Evolutionary conservation across 169 alveolate species (phyloP).

Genomic region (Plasmodium ovale): DNA sequence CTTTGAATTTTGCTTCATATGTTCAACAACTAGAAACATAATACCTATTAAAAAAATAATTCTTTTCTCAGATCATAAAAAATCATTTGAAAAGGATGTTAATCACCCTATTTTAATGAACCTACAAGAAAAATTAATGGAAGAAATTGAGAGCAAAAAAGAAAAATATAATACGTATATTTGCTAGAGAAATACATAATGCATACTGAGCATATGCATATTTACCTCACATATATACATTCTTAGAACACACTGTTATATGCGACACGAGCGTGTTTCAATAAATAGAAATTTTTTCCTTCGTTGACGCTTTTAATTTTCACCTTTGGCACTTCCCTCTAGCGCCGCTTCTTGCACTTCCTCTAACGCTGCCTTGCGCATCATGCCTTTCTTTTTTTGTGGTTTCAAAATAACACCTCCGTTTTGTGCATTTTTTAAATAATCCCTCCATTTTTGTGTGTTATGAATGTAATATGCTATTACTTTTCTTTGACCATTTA

Average conservation of each 20-base stretch:
- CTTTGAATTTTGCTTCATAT: constrained; percentile 69
- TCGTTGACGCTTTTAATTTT: too few relatives aligned
- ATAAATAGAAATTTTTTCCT: too few relatives aligned
- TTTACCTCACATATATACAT: neutral
- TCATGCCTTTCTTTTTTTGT: too few relatives aligned
- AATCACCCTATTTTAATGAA: constrained; percentile 46
- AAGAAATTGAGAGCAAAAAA: constrained; percentile 56
- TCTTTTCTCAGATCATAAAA: constrained; percentile 26
- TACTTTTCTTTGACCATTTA: too few relatives aligned
- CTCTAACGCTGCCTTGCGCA: too few relatives aligned
- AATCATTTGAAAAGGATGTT: constrained; percentile 56
- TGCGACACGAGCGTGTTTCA: too few relatives aligned
- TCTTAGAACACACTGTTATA: neutral
- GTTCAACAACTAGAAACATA: constrained; percentile 73
- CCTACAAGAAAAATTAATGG: constrained; percentile 28
- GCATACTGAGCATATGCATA: neutral
- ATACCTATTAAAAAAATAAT: constrained; percentile 57
- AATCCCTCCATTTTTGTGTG: too few relatives aligned
- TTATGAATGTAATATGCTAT: too few relatives aligned
- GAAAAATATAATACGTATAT: constrained; percentile 40
- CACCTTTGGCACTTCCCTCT: too few relatives aligned
- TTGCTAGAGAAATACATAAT: neutral
- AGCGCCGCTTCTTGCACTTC: too few relatives aligned
- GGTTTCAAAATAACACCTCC: too few relatives aligned
- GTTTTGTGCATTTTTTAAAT: too few relatives aligned